Percentiles rank a stretch among this genome's conserved stretches.
phyloP scores from a whole-genome alignment of 2,329 filamentous ascomycete species.

The Ophiostoma piceae region DNA sequence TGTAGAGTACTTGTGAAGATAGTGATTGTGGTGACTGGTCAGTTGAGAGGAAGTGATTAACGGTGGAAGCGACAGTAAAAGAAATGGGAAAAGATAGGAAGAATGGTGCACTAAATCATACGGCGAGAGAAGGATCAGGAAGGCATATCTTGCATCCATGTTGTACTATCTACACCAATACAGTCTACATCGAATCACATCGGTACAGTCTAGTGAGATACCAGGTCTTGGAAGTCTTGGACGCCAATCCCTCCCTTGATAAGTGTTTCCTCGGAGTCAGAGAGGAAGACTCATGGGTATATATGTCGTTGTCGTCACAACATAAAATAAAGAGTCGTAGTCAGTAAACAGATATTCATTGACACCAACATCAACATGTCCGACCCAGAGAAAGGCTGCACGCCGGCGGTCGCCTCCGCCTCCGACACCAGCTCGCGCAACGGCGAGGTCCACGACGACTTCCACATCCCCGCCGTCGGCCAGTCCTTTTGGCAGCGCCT shows the following conservation, averaged over 20 bases:
- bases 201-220: neutral
- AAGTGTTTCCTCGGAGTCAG: neutral
- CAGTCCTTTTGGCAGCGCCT: constrained; percentile 18
- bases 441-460: constrained; percentile 18
- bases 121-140: no score
- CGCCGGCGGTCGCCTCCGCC: neutral
- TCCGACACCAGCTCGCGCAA: neutral
- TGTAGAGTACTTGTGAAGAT: neutral
- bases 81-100: neutral
- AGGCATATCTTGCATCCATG: no score
- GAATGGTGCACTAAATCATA: neutral
- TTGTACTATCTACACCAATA: neutral
- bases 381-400: neutral
- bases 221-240: constrained; percentile 7
- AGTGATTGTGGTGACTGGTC: no score
- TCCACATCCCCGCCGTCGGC: constrained; percentile 18
- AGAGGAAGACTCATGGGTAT: neutral
- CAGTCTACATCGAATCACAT: neutral
- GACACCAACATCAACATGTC: neutral
- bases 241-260: neutral
- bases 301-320: no score
- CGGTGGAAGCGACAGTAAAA: neutral
- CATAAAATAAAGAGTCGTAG: no score
- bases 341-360: no score
- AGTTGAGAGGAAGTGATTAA: no score